Base-by-base conservation (phyloP, 2,329 filamentous ascomycete genomes). In the Hymenoscyphus infarciens region DNA sequence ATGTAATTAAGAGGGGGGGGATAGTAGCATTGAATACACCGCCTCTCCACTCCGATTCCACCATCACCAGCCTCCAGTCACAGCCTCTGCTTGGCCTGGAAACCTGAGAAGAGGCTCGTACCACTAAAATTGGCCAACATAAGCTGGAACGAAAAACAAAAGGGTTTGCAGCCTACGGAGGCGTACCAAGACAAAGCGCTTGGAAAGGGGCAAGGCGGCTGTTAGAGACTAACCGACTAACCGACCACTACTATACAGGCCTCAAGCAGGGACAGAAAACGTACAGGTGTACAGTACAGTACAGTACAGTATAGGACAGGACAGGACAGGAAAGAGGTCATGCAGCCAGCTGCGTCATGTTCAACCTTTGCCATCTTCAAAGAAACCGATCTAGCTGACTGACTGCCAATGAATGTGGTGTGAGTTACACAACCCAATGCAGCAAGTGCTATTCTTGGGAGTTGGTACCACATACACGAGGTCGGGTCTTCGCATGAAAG, bases 371-470 rank as follows among this genome's bases (percentile, higher is more conserved):
- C 33, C 11, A 13, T 38, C 33, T 13, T 15, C 13, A 16, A 38
- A 15, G 13, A 16, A 3, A 3, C 35, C 13, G 5, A 38, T 49
- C 42, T 22, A 11, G n/a, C n/a, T 49, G 42, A 54, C 11, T 7
- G 25, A 2, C 52, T n/a, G n/a, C n/a, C n/a, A n/a, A n/a, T n/a
- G n/a, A 54, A 10, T 29, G 52, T 10, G 15, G 55, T 57, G 56
- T 4, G 29, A 42, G 57, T 59, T 35, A 59, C 56, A 57, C 56
- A 39, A 61, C 59, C 52, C 11, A 15, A 52, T 53, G 29, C 53
- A 29, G 38, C 53, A 33, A 55, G 25, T 55, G 53, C 29, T 55
- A 55, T 55, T 55, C 38, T 57, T 57, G 31, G 31, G 11, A 5
- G 35, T 22, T 4, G 27, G 6, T 45, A 22, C 19, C 45, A 52